phyloP scores from a whole-genome alignment of 495 filamentous ascomycete species.

The Aspergillus olivimuriae region DNA sequence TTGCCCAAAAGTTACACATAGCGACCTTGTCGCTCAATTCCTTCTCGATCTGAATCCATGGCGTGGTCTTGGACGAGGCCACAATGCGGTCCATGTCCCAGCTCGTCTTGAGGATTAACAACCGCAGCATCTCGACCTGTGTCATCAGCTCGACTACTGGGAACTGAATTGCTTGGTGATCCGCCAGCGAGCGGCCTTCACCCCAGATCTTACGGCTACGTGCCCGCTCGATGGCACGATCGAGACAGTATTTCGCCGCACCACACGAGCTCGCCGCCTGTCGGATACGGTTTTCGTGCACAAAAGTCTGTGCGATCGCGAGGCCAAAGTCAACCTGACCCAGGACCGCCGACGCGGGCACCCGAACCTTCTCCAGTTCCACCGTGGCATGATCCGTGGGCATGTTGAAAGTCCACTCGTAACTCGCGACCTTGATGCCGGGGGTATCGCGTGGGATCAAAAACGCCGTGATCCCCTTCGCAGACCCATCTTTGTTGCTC shows the following conservation, averaged over 20 bases:
- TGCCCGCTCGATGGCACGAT: constrained; percentile 47
- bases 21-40: constrained; percentile 48
- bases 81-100: constrained; percentile 51
- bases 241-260: constrained; percentile 49
- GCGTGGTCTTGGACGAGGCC: constrained; percentile 15
- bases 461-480: constrained; percentile 51
- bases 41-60: constrained; percentile 44
- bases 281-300: constrained; percentile 56
- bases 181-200: constrained; percentile 36
- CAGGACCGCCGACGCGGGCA: constrained; percentile 42
- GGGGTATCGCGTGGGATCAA: constrained; percentile 41
- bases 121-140: constrained; percentile 52
- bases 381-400: constrained; percentile 55
- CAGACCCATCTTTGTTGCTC: constrained; percentile 35
- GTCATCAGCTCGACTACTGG: constrained; percentile 54
- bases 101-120: constrained; percentile 54
- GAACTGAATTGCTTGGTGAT: constrained; percentile 56
- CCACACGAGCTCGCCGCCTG: constrained; percentile 55
- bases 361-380: constrained; percentile 40
- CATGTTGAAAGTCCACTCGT: constrained; percentile 60
- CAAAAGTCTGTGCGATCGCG: constrained; percentile 53
- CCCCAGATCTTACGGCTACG: constrained; percentile 47
- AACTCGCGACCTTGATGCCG: constrained; percentile 44
- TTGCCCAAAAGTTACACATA: constrained; percentile 63
- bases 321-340: constrained; percentile 43